Evolutionary conservation across 1,284 basidiomycete species (phyloP), one percentile per base, ranked within the genome.

Genomic region (Bjerkandera adusta): DNA sequence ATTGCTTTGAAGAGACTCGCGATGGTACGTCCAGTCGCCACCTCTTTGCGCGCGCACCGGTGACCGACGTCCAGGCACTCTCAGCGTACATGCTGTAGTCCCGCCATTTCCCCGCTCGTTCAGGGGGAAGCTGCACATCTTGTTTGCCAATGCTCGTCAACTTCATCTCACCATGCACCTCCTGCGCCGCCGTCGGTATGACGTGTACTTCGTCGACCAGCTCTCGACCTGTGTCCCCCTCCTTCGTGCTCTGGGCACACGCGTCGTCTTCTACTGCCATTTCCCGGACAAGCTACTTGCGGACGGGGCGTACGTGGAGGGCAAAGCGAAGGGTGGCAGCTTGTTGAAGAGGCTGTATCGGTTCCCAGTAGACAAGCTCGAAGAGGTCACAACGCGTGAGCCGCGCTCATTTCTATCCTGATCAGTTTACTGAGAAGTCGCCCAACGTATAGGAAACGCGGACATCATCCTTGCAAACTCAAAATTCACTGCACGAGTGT

Each of bases 251-350:
- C 62, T 90, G 8, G 79, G 76, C 2, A 90, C 81, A 8, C 81
- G 91, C 1, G 88, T 97, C 20, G 83, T 99, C 13, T 99, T 97
- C 69, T 99, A 99, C 67, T 97, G 94, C 59, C 96, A 99, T 66
- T 99, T 98, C 60, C 96, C 97, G 0, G 94, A 97, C 68, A 93
- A 95, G 64, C 72, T 97, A 0, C 76, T 97, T n/a, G 77, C 92
- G 41, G 73, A 83, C 63, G 91, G 90, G 1, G 81, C 79, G 16
- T 89, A 85, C 54, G 75, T 84, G 2, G 83, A 85, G 44, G 83
- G 63, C 10, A 53, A 64, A 26, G 60, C 59, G 58, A 74, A 61
- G 38, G 66, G 69, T 10, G 67, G 67, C 0, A 65, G 77, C 3
- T 27, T 85, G 5, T 53, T 93, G 48, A 91, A 92, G 64, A 65